Percentiles rank a stretch among this genome's conserved stretches.
Evolutionary conservation across 352 stramenopile species (phyloP).

Genomic region (Phytopythium boreale): DNA sequence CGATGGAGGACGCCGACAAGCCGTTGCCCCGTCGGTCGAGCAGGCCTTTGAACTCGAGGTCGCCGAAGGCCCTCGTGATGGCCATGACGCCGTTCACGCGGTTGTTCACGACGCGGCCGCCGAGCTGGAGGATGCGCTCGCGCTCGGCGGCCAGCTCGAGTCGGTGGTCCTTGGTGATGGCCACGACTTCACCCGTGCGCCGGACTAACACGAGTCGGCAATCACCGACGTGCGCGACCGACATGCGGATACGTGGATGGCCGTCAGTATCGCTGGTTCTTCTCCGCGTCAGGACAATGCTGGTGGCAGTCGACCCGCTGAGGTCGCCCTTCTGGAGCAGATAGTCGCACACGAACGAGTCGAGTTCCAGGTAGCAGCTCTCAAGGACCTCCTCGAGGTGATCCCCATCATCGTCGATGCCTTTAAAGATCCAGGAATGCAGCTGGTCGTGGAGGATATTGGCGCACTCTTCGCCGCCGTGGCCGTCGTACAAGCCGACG

Average conservation of each 20-base stretch:
- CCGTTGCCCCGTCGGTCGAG: conserved; percentile 13
- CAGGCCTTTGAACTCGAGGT: conserved; percentile 79
- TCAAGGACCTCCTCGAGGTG: conserved; percentile 29
- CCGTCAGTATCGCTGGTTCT: not conserved
- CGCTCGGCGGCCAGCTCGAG: conserved; percentile 44
- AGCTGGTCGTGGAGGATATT: conserved; percentile 75
- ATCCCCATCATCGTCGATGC: not conserved
- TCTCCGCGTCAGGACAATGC: conserved; percentile 33
- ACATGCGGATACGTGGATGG: not conserved
- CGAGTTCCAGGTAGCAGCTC: conserved; percentile 56
- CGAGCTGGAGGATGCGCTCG: conserved; percentile 46
- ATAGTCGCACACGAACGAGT: conserved; percentile 68
- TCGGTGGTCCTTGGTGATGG: conserved; percentile 71
- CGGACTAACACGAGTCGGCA: conserved; percentile 60
- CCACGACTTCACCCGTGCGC: conserved; percentile 31
- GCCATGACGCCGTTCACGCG: conserved; percentile 81
- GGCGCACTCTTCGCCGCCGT: conserved; percentile 70
- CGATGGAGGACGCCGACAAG: conserved; percentile 12
- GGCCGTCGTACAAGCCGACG: conserved; percentile 81
- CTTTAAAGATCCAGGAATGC: conserved; percentile 57
- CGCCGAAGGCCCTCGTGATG: conserved; percentile 83
- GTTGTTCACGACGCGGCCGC: conserved; percentile 75
- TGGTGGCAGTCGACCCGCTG: conserved; percentile 78
- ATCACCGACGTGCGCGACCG: conserved; percentile 70
- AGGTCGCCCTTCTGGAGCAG: conserved; percentile 68